Conservation (phyloP, 1,284 basidiomycete genomes). For the Neonothopanus nambi region DNA sequence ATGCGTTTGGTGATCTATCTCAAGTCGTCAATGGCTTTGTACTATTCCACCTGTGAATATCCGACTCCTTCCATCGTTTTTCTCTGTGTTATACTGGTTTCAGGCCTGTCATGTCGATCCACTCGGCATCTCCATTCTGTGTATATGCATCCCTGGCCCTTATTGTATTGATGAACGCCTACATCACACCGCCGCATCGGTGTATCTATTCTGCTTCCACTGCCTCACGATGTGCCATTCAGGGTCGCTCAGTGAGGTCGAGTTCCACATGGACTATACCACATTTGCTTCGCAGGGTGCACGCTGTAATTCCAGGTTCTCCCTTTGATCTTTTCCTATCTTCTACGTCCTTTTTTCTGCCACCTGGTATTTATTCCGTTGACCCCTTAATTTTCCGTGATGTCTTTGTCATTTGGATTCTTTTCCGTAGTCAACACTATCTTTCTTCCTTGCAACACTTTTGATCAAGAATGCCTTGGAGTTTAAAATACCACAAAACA, state of each 20-base stretch:
- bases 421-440: background rate
- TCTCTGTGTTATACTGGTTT: conserved; percentile 24
- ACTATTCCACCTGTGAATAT: conserved; percentile 34
- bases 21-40: conserved; percentile 23
- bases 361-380: conserved; percentile 15
- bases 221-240: background rate
- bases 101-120: conserved; percentile 4
- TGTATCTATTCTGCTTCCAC: conserved; percentile 1
- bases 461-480: conserved; percentile 4
- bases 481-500: conserved; percentile 11
- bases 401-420: conserved; percentile 7
- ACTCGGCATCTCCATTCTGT: conserved; percentile 2
- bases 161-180: conserved; percentile 1
- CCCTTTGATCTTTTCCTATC: conserved; percentile 7
- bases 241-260: background rate
- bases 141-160: conserved; percentile 7
- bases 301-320: conserved; percentile 4
- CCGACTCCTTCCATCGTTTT: conserved; percentile 21
- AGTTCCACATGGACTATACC: background rate
- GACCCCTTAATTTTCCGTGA: conserved; percentile 3
- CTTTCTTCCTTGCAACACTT: background rate
- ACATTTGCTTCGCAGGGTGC: background rate
- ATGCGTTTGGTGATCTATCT: conserved; percentile 18
- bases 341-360: conserved; percentile 1
- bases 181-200: no score